These are phyloP conservation scores for Stagonosporopsis vannaccii DNA, from an alignment of 2,329 filamentous ascomycete genomes.

Conservation along the genomic window DNA sequence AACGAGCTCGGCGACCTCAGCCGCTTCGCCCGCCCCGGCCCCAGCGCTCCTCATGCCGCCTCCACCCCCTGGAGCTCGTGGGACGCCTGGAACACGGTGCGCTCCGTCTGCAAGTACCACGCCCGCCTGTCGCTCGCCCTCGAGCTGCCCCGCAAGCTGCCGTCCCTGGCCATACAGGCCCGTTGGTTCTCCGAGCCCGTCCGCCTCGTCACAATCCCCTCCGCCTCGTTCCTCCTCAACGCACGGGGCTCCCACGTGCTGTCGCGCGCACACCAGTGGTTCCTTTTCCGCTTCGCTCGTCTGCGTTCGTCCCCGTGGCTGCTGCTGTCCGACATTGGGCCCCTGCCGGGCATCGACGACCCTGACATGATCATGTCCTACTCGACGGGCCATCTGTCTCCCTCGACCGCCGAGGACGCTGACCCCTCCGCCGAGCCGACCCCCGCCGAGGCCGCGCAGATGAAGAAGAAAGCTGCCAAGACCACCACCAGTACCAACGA, in stretches of 20 bases:
- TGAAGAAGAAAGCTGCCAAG: conserved; percentile 46
- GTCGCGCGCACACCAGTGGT: conserved; percentile 63
- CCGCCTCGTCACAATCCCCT: conserved; percentile 62
- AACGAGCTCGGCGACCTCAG: conserved; percentile 62
- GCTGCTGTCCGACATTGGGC: conserved; percentile 64
- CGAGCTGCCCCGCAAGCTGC: conserved; percentile 65
- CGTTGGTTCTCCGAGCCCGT: conserved; percentile 71
- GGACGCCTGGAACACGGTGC: conserved; percentile 93
- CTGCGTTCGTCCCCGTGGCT: conserved; percentile 67
- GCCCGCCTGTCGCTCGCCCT: conserved; percentile 75
- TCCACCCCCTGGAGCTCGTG: conserved; percentile 79
- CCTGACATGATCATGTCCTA: conserved; percentile 48
- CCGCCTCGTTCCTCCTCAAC: conserved; percentile 64
- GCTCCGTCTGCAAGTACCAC: conserved; percentile 85
- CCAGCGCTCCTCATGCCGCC: conserved; percentile 42
- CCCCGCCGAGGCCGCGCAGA: conserved; percentile 69
- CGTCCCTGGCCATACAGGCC: conserved; percentile 62
- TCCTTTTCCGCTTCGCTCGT: conserved; percentile 65
- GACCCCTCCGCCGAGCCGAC: conserved; percentile 61
- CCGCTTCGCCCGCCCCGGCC: conserved; percentile 51
- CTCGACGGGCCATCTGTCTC: conserved; percentile 47
- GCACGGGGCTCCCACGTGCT: conserved; percentile 66
- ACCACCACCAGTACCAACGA: conserved; percentile 59
- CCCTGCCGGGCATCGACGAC: conserved; percentile 59
- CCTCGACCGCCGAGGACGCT: conserved; percentile 54